Conservation (phyloP, 805 yeast genomes). For the Pichia cephalocereana region DNA sequence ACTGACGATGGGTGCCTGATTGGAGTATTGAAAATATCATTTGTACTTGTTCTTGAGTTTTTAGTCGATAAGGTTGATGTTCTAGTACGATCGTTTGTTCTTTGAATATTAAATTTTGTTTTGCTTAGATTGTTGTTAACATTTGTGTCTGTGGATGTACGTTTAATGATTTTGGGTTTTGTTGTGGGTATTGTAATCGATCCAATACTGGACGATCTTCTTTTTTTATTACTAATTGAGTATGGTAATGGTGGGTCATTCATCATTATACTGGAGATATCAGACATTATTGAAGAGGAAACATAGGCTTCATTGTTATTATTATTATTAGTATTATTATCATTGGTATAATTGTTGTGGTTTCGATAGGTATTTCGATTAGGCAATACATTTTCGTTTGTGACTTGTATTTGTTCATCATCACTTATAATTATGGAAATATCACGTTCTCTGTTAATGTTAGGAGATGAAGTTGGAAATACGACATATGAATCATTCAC, state of each 20-base stretch:
- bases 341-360: too few species aligned
- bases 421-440: neutral
- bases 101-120: too few species aligned
- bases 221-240: neutral
- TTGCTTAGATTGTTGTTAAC: neutral
- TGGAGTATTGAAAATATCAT: neutral
- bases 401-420: neutral
- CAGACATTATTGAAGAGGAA: neutral
- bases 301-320: neutral
- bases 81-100: neutral
- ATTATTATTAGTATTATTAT: too few species aligned
- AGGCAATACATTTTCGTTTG: too few species aligned
- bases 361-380: too few species aligned
- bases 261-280: neutral
- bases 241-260: neutral
- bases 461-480: constrained; percentile 4
- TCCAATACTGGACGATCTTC: constrained; percentile 1
- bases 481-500: neutral
- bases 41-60: neutral
- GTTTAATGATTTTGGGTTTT: neutral
- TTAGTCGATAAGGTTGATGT: neutral
- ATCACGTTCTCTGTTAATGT: neutral
- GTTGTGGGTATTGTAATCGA: neutral
- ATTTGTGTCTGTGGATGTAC: neutral
- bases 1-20: neutral